Percentiles rank a stretch among this genome's conserved stretches.
Evolutionary conservation across 257 asterid species (phyloP).

Genomic region (Oldenlandia corymbosa): DNA sequence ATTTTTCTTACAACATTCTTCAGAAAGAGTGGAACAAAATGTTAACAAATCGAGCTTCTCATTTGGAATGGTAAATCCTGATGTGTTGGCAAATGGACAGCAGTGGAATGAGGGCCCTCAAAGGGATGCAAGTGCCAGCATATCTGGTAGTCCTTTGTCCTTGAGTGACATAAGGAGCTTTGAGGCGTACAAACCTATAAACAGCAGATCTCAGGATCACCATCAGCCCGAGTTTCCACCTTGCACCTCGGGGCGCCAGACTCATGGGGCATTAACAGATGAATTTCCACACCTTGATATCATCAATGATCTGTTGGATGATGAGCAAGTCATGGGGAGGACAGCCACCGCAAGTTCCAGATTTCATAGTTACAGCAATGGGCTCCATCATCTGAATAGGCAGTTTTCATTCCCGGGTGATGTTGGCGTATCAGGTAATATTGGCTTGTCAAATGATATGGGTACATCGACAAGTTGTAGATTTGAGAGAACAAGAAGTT

Average conservation of each 20-base stretch:
- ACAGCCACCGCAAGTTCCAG: conserved; percentile 24
- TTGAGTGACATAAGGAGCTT: conserved; percentile 38
- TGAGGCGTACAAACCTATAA: conserved; percentile 33
- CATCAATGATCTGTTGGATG: conserved; percentile 81
- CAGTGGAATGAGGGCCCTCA: conserved; percentile 52
- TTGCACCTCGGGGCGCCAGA: conserved; percentile 55
- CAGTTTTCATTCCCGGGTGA: conserved; percentile 60
- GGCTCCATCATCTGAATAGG: conserved; percentile 45
- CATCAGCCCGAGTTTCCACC: conserved; percentile 48
- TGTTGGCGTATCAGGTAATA: conserved; percentile 44
- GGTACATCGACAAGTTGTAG: conserved; percentile 44
- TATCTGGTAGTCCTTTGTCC: conserved; percentile 29
- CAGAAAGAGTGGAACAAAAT: conserved; percentile 50
- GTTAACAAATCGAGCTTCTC: conserved; percentile 37
- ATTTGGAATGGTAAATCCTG: conserved; percentile 52
- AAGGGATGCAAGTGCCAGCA: conserved; percentile 37
- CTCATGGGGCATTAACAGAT: conserved; percentile 26
- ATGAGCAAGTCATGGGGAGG: conserved; percentile 55
- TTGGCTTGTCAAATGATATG: conserved; percentile 31
- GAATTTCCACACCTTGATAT: conserved; percentile 62
- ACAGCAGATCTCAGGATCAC: conserved; percentile 47
- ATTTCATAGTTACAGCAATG: conserved; percentile 43
- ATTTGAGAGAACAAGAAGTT: conserved; percentile 49
- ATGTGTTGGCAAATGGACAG: conserved; percentile 38
- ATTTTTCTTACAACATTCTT: conserved; percentile 33